phyloP scores from a whole-genome alignment of 768 basidiomycete species.

The Phylloporus arenicola region DNA sequence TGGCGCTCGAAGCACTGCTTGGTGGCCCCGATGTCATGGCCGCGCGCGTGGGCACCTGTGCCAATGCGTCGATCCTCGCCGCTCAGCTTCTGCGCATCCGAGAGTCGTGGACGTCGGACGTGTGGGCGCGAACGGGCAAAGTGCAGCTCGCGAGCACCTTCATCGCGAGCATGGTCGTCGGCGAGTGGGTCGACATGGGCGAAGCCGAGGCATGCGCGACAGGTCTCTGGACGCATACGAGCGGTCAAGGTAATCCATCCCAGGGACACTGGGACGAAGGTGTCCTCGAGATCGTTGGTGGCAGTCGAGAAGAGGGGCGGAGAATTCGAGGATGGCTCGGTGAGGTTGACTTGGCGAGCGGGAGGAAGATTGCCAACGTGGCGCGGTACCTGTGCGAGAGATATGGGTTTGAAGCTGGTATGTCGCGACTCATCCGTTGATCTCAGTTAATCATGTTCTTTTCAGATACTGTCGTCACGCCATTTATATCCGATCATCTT shows the following conservation, averaged over 20 bases:
- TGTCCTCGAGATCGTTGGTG: slow-evolving; percentile 72
- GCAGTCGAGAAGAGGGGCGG: slow-evolving; percentile 66
- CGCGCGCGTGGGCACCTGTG: slow-evolving; percentile 66
- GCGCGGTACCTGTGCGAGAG: slow-evolving; percentile 74
- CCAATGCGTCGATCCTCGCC: slow-evolving; percentile 62
- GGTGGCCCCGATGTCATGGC: slow-evolving; percentile 79
- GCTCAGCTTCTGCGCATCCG: slow-evolving; percentile 75
- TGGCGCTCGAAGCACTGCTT: slow-evolving; percentile 67
- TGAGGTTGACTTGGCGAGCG: slow-evolving; percentile 69
- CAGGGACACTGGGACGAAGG: slow-evolving; percentile 73
- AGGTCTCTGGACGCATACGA: slow-evolving; percentile 65
- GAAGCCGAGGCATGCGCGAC: slow-evolving; percentile 76
- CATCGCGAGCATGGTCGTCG: slow-evolving; percentile 62
- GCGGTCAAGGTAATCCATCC: slow-evolving; percentile 22
- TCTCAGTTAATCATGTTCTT: not conserved
- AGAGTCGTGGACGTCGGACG: slow-evolving; percentile 72
- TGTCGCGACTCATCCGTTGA: slow-evolving; percentile 1
- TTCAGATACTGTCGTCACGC: slow-evolving; percentile 63
- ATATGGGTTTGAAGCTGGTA: slow-evolving; percentile 76
- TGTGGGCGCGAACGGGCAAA: slow-evolving; percentile 73
- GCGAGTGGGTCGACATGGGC: slow-evolving; percentile 65
- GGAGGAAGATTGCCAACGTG: slow-evolving; percentile 57
- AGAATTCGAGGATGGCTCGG: slow-evolving; percentile 75
- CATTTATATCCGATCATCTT: slow-evolving; percentile 75
- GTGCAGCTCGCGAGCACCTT: slow-evolving; percentile 77